Percentiles rank a stretch among this genome's conserved stretches.
phyloP scores from a whole-genome alignment of 345 rosid species.

The Salix caprea region DNA sequence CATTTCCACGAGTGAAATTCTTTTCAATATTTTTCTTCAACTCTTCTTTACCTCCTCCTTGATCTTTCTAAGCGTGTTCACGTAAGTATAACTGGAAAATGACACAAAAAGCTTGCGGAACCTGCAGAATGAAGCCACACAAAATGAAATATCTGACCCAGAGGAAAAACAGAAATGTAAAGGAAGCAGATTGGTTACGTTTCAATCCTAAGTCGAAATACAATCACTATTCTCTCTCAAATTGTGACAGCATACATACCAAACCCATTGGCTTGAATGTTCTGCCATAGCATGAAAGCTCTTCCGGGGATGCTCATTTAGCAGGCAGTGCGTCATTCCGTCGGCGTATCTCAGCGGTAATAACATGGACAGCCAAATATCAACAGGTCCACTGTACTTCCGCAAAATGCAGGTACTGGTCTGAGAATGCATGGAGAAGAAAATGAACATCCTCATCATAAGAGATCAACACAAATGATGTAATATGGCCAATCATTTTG shows the following conservation, averaged over 20 bases:
- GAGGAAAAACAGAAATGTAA: background rate
- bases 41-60: background rate
- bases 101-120: constrained; percentile 76
- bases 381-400: constrained; percentile 73
- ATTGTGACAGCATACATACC: constrained; percentile 39
- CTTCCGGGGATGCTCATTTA: constrained; percentile 53
- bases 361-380: constrained; percentile 58
- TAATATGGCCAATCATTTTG: background rate
- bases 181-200: background rate
- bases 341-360: constrained; percentile 12
- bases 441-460: background rate
- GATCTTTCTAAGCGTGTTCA: constrained; percentile 52
- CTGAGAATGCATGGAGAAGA: constrained; percentile 24
- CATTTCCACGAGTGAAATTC: background rate
- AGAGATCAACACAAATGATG: background rate
- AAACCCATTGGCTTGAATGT: constrained; percentile 83
- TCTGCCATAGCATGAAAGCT: constrained; percentile 76
- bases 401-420: constrained; percentile 58
- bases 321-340: constrained; percentile 29
- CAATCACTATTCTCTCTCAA: no score
- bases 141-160: background rate
- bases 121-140: constrained; percentile 38
- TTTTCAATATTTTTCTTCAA: background rate
- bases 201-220: no score
- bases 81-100: constrained; percentile 72